phyloP scores from a whole-genome alignment of 139 green algal species.

The Coelastrella sp. region DNA sequence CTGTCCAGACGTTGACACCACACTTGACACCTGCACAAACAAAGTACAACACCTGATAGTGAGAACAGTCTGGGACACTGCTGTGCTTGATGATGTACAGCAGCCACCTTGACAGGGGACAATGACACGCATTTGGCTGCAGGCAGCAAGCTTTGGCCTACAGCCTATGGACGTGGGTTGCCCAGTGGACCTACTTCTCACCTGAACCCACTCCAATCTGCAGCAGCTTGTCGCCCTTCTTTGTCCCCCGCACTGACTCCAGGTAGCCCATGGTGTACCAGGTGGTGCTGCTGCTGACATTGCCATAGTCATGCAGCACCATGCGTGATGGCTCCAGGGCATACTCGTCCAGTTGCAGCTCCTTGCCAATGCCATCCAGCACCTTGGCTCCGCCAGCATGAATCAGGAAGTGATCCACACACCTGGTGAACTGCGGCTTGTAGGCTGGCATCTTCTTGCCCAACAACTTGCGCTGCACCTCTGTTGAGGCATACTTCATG shows the following conservation, averaged over 20 bases:
- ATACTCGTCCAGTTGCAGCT: conserved; percentile 55
- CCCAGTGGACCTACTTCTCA: neutral
- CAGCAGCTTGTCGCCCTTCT: conserved; percentile 48
- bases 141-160: neutral
- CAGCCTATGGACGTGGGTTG: neutral
- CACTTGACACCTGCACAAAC: conserved; percentile 61
- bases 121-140: neutral
- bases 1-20: conserved; percentile 63
- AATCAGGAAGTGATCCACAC: conserved; percentile 66
- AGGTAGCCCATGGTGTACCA: conserved; percentile 76
- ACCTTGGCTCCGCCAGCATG: conserved; percentile 75
- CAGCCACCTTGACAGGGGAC: neutral
- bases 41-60: no score
- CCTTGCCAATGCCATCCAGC: conserved; percentile 71
- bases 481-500: conserved; percentile 23
- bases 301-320: conserved; percentile 66
- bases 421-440: conserved; percentile 53
- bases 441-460: conserved; percentile 43
- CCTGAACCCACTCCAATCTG: conserved; percentile 68
- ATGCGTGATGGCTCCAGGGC: conserved; percentile 55
- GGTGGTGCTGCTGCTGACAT: conserved; percentile 66
- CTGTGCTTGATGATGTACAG: neutral
- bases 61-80: neutral
- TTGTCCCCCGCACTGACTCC: conserved; percentile 62
- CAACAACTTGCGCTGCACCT: conserved; percentile 45